These are phyloP conservation scores for Melanomma pulvis-pyrius DNA, from an alignment of 495 filamentous ascomycete genomes.

Conservation along the genomic window DNA sequence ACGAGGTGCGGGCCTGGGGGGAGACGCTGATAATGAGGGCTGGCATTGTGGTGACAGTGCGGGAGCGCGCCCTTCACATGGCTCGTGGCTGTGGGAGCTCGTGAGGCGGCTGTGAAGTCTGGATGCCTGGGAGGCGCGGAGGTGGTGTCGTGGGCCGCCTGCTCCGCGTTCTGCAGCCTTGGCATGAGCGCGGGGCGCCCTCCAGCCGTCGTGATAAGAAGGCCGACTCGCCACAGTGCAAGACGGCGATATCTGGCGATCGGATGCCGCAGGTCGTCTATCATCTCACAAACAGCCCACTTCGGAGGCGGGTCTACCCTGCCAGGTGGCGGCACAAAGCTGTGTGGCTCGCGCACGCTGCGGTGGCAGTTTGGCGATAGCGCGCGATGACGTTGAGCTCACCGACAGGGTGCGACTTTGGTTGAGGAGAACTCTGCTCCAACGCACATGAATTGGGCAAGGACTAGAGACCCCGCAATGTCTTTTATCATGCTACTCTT, in stretches of 20 bases:
- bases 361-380: neutral
- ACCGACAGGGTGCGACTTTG: conserved; percentile 9
- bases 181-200: neutral
- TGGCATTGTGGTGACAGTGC: neutral
- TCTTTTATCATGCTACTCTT: neutral
- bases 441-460: conserved; percentile 12
- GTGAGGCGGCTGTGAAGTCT: neutral
- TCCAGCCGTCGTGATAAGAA: neutral
- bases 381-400: conserved; percentile 29
- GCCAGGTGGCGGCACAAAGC: neutral
- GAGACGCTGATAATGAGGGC: conserved; percentile 26
- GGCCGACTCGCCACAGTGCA: neutral
- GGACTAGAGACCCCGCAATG: conserved; percentile 11
- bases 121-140: neutral
- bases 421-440: conserved; percentile 15
- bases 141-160: neutral
- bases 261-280: no score
- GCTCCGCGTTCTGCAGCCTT: neutral
- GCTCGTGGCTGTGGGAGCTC: neutral
- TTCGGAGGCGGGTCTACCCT: no score
- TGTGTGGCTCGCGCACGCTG: neutral
- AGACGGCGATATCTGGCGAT: no score
- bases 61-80: conserved; percentile 6
- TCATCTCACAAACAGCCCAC: no score
- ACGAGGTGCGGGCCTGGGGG: conserved; percentile 46